These are phyloP conservation scores for Pseudogymnoascus sp. DNA, from an alignment of 2,329 filamentous ascomycete genomes.

Conservation along the genomic window DNA sequence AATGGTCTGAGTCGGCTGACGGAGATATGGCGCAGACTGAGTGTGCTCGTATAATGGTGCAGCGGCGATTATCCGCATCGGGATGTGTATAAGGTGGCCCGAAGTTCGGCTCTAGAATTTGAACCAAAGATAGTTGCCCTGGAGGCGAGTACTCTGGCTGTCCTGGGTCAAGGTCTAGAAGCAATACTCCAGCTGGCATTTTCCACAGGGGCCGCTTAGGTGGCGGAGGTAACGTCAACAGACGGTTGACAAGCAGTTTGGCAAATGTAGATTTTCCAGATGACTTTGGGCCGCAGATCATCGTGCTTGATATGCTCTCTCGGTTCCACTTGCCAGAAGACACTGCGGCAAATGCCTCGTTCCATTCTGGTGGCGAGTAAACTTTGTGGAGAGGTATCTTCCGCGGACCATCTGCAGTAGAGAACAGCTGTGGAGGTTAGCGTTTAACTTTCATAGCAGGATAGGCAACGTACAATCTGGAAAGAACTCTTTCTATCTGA, in stretches of 20 bases:
- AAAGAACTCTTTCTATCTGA: slow-evolving; percentile 33
- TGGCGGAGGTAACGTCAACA: slow-evolving; percentile 34
- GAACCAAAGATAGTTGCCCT: slow-evolving; percentile 60
- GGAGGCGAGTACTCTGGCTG: slow-evolving; percentile 68
- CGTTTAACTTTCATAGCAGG: slow-evolving; percentile 8
- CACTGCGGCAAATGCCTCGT: slow-evolving; percentile 32
- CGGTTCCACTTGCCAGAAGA: slow-evolving; percentile 30
- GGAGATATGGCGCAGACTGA: slow-evolving; percentile 58
- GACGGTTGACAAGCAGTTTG: slow-evolving; percentile 55
- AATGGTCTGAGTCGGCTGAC: slow-evolving; percentile 58
- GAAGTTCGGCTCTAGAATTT: slow-evolving; percentile 53
- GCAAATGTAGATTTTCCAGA: slow-evolving; percentile 72
- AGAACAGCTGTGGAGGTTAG: slow-evolving; percentile 40
- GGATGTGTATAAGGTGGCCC: slow-evolving; percentile 60
- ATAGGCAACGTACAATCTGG: slow-evolving; percentile 38
- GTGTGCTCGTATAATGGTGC: slow-evolving; percentile 52
- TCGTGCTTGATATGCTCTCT: slow-evolving; percentile 36
- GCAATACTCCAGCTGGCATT: slow-evolving; percentile 33
- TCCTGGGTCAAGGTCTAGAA: slow-evolving; percentile 67
- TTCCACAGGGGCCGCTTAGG: slow-evolving; percentile 17
- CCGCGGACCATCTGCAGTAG: slow-evolving; percentile 44
- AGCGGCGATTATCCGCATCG: slow-evolving; percentile 27
- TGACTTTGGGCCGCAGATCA: slow-evolving; percentile 63
- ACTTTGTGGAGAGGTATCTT: slow-evolving; percentile 45
- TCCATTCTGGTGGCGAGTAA: slow-evolving; percentile 51